These are phyloP conservation scores for Escallonia rubra DNA, from an alignment of 129 eudicot species.

Conservation along the genomic window DNA sequence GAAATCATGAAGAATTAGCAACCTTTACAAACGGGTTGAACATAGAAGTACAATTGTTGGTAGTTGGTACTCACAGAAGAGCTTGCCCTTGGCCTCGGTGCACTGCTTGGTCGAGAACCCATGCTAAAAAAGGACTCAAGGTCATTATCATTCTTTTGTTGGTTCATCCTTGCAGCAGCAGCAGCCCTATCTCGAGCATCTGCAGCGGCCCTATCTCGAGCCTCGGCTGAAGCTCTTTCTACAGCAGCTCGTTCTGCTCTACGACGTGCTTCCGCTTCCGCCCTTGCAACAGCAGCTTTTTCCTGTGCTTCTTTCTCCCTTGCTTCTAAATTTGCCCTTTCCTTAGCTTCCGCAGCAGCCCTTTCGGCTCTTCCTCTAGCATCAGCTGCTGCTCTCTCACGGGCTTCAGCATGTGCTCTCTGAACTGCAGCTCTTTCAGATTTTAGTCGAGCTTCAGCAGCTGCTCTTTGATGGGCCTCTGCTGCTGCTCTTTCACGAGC, in stretches of 20 bases:
- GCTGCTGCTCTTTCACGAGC: conserved; percentile 83
- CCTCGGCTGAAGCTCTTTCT: conserved; percentile 77
- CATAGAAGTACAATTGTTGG: conserved; percentile 2
- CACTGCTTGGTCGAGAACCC: conserved; percentile 89
- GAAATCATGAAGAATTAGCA: neutral
- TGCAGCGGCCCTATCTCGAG: conserved; percentile 77
- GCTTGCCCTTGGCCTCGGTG: conserved; percentile 75
- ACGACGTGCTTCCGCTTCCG: conserved; percentile 71
- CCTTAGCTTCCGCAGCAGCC: conserved; percentile 88
- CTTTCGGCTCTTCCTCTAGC: conserved; percentile 83
- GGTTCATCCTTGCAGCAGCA: conserved; percentile 68
- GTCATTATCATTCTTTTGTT: conserved; percentile 86
- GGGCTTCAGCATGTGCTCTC: conserved; percentile 97
- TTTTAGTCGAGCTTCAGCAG: conserved; percentile 74
- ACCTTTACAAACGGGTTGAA: neutral
- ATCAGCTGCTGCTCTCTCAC: conserved; percentile 91
- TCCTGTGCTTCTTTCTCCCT: conserved; percentile 62
- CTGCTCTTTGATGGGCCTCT: conserved; percentile 65
- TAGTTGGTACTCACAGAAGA: conserved; percentile 55
- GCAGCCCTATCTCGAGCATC: conserved; percentile 77
- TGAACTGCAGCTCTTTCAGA: conserved; percentile 83
- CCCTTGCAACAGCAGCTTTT: conserved; percentile 63
- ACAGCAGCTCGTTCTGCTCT: conserved; percentile 76
- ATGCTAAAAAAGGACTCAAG: conserved; percentile 80
- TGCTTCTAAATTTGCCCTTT: conserved; percentile 64